A percentile compares a stretch with the other conserved stretches of the same genome.
phyloP scores from a whole-genome alignment of 768 basidiomycete genomes.

The Chiua virens region DNA sequence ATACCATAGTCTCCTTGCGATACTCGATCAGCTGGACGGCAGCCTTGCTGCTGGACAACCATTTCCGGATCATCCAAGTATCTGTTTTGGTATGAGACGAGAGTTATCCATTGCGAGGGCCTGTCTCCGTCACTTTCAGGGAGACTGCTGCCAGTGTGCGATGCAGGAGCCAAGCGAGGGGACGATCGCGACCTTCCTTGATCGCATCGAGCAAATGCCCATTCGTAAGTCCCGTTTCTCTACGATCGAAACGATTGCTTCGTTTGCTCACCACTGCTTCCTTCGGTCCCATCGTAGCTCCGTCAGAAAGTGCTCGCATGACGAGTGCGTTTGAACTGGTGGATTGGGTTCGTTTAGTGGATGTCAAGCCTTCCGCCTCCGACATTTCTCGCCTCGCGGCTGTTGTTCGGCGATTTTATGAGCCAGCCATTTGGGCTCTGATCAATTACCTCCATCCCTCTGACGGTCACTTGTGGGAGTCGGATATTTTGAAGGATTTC shows the following conservation, averaged over 20 bases:
- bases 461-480: constrained; percentile 42
- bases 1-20: constrained; percentile 32
- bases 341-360: constrained; percentile 60
- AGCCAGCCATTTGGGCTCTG: constrained; percentile 43
- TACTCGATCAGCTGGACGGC: constrained; percentile 38
- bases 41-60: constrained; percentile 31
- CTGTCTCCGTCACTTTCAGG: constrained; percentile 34
- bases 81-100: constrained; percentile 42
- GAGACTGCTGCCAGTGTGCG: neutral
- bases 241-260: neutral
- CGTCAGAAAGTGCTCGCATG: constrained; percentile 33
- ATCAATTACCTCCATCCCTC: constrained; percentile 45
- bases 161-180: neutral
- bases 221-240: constrained; percentile 42
- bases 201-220: constrained; percentile 39
- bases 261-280: neutral
- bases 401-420: constrained; percentile 42
- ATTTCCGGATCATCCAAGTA: constrained; percentile 34
- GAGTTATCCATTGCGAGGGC: constrained; percentile 44
- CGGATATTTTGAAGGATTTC: constrained; percentile 14
- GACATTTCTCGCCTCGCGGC: constrained; percentile 43
- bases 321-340: constrained; percentile 54
- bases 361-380: constrained; percentile 29
- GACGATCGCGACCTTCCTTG: constrained; percentile 44
- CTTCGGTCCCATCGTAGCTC: constrained; percentile 34